A percentile compares a stretch with the other conserved stretches of the same genome.
Conservation (phyloP, 1,284 basidiomycete species). For the Malassezia obtusa region DNA sequence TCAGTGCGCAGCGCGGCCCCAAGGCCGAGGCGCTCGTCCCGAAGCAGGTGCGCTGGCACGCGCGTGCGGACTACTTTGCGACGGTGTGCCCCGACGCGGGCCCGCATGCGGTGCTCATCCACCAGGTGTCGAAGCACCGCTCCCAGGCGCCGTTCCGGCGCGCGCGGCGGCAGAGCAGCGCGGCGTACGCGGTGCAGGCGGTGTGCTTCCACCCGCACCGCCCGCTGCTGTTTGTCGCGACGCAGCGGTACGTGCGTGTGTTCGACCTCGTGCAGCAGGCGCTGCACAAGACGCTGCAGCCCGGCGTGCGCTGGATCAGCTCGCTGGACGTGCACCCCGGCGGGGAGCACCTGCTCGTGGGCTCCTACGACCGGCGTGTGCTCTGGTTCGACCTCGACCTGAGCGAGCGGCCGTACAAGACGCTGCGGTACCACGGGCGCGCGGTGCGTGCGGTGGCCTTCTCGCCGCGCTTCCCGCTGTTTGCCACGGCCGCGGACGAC, state of each 20-base stretch:
- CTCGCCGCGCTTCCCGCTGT: conserved; percentile 72
- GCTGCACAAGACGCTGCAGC: conserved; percentile 78
- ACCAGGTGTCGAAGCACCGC: conserved; percentile 82
- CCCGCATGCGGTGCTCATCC: conserved; percentile 76
- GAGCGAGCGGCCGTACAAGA: conserved; percentile 88
- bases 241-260: conserved; percentile 87
- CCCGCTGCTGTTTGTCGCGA: conserved; percentile 96
- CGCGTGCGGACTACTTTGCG: conserved; percentile 88
- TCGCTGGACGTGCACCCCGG: conserved; percentile 84
- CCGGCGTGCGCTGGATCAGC: conserved; percentile 93
- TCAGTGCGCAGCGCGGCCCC: conserved; percentile 11
- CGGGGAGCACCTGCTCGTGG: conserved; percentile 82
- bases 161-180: conserved; percentile 60
- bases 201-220: conserved; percentile 89
- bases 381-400: conserved; percentile 99
- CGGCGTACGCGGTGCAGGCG: conserved; percentile 59
- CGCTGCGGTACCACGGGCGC: conserved; percentile 85
- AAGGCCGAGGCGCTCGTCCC: conserved; percentile 50
- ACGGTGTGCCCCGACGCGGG: conserved; percentile 57
- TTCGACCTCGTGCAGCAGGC: conserved; percentile 92
- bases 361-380: conserved; percentile 90
- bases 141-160: conserved; percentile 96
- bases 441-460: conserved; percentile 85
- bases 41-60: conserved; percentile 83
- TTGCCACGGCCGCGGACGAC: conserved; percentile 91